These are phyloP conservation scores for Raffaelea arxii DNA, from an alignment of 2,329 filamentous ascomycete genomes.

Conservation along the genomic window DNA sequence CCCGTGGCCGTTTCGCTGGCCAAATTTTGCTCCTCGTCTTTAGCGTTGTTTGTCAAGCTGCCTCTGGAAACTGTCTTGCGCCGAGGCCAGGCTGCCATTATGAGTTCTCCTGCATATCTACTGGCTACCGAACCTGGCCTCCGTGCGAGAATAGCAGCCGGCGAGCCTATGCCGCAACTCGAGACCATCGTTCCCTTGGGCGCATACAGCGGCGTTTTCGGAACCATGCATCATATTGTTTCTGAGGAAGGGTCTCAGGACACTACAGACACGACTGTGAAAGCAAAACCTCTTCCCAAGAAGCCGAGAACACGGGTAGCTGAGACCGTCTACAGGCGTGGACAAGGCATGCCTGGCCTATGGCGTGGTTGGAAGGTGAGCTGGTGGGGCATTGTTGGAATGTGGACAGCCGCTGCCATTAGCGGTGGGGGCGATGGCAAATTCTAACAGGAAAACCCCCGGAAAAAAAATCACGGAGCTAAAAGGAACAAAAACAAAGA, in stretches of 20 bases:
- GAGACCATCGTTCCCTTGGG: constrained; percentile 75
- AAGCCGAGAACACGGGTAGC: constrained; percentile 24
- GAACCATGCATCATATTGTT: constrained; percentile 81
- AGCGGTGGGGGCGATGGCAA: constrained; percentile 52
- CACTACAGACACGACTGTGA: constrained; percentile 19
- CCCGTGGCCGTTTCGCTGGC: constrained; percentile 74
- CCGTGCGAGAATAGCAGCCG: constrained; percentile 11
- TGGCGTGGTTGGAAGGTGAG: constrained; percentile 70
- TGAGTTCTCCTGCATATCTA: constrained; percentile 44
- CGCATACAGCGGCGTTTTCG: constrained; percentile 75
- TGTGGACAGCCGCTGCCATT: constrained; percentile 61
- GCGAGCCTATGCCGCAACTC: constrained; percentile 19
- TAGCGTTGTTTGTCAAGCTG: constrained; percentile 76
- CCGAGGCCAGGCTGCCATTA: constrained; percentile 71
- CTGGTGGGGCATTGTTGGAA: constrained; percentile 65
- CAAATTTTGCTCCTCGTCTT: constrained; percentile 70
- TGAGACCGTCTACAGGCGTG: constrained; percentile 42
- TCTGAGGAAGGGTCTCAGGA: constrained; percentile 64
- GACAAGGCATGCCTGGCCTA: constrained; percentile 58
- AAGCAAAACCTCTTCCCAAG: constrained; percentile 17
- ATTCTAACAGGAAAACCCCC: constrained; percentile 41
- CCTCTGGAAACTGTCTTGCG: constrained; percentile 88
- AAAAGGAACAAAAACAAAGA: not conserved
- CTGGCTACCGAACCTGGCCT: constrained; percentile 31
- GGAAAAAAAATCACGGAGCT: no score